Evolutionary conservation across 1,139 yeast species (phyloP), one percentile per base, ranked within the genome.

Genomic region (Lodderomyces elongisporus): DNA sequence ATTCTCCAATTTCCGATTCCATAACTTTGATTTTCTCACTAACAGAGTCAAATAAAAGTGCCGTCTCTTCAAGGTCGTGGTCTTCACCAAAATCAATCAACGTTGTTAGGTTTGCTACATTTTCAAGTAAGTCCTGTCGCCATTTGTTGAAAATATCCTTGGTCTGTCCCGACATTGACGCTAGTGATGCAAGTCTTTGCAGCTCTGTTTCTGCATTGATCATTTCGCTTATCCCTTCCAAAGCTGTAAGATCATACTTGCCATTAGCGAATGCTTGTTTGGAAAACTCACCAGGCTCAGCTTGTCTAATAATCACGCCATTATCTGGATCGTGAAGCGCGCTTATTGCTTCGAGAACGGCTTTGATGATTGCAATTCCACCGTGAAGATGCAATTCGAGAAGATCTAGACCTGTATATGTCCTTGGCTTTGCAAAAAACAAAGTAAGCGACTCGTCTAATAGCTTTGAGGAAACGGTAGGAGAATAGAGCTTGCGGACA

Each of bases 61-160:
- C 61, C 1, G 71, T 68, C 43, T 82, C 83, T 8, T 81, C 88
- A 21, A 87, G 67, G 42, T 85, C 95, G 36, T 85, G 85, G 44
- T 87, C 95, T 44, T 91, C 98, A n/a, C 95, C 96, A 52, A 91
- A 91, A 57, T 93, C 98, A 32, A 91, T 85, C 3, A 89, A 70
- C 0, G 97, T 95, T 0, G 97, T 80, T 31, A 91, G 56, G 34
- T 82, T 59, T 0, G 95, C 95, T 37, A 83, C 74, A 42, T 77
- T 72, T 4, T 76, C 64, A 2, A 91, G 66, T 2, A 91, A 69
- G 15, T 67, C 61, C 9, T 66, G 53, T 47, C 96, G 67, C 97
- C 98, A 89, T 1, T 50, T 31, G 4, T 54, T 54, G 48, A 87
- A 85, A 15, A 72, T 45, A 6, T 49, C 42, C 39, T 71, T 76